Percentiles rank a stretch among this genome's conserved stretches.
Conservation (phyloP, 2,329 filamentous ascomycete species). For the Pestalotiopsis sp. region DNA sequence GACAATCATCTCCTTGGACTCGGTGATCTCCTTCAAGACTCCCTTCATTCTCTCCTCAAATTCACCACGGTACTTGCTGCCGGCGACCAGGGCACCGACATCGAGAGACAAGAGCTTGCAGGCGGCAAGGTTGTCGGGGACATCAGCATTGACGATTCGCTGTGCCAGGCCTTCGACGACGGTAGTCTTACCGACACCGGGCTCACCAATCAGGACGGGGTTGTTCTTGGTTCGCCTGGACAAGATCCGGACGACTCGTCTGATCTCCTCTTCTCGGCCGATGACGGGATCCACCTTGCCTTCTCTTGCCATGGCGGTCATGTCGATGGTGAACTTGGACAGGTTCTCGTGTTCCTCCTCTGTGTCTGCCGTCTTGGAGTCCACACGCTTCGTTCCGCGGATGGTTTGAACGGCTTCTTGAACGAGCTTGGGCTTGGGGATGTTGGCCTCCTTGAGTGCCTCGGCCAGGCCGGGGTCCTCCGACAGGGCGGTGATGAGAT, state of each 20-base stretch:
- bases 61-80: constrained; percentile 97
- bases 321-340: constrained; percentile 97
- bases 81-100: constrained; percentile 91
- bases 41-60: constrained; percentile 99
- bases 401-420: constrained; percentile 91
- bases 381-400: constrained; percentile 88
- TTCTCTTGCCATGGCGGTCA: constrained; percentile 94
- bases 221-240: constrained; percentile 98
- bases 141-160: constrained; percentile 94
- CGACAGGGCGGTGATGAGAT: constrained; percentile 82
- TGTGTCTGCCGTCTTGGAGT: constrained; percentile 93
- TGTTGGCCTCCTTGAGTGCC: constrained; percentile 81
- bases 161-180: constrained; percentile 95
- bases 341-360: constrained; percentile 94
- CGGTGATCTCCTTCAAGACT: constrained; percentile 93
- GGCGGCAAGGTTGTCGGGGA: constrained; percentile 90
- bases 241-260: constrained; percentile 87
- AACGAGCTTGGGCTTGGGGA: constrained; percentile 88
- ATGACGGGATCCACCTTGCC: constrained; percentile 98
- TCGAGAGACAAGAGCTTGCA: constrained; percentile 95
- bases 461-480: constrained; percentile 78
- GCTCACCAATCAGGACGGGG: constrained; percentile 95
- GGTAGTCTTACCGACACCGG: constrained; percentile 97
- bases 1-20: constrained; percentile 94
- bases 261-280: constrained; percentile 93